Conservation (phyloP, 805 yeast species). For the Tetrapisispora fleetii region DNA sequence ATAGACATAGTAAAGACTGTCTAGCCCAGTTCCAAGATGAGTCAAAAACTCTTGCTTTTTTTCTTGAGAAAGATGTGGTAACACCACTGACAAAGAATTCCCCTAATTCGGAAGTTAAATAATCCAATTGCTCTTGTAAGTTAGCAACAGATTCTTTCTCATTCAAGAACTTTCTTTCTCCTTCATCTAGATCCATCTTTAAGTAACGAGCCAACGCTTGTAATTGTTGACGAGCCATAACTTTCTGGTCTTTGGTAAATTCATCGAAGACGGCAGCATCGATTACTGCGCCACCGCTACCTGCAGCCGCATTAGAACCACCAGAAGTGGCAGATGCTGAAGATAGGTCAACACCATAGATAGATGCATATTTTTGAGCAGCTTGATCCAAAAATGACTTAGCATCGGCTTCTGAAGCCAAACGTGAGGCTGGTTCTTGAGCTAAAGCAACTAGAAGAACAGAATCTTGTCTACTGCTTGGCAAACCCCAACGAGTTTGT, state of each 20-base stretch:
- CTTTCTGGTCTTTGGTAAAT: conserved; percentile 39
- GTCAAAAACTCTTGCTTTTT: conserved; percentile 93
- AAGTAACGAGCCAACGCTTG: conserved; percentile 92
- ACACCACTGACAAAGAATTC: conserved; percentile 91
- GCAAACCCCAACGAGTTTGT: conserved; percentile 87
- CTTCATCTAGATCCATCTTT: conserved; percentile 83
- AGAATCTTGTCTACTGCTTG: conserved; percentile 88
- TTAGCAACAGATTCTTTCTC: conserved; percentile 72
- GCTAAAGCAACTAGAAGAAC: conserved; percentile 75
- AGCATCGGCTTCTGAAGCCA: conserved; percentile 81
- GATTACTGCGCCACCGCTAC: conserved; percentile 75
- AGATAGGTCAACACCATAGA: conserved; percentile 67
- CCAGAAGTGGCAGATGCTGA: conserved; percentile 52
- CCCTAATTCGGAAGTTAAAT: conserved; percentile 66
- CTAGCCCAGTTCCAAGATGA: conserved; percentile 99
- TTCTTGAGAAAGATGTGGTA: conserved; percentile 77
- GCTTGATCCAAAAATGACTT: conserved; percentile 74
- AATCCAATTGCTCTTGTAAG: conserved; percentile 83
- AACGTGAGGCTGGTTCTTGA: conserved; percentile 83
- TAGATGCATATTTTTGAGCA: conserved; percentile 77
- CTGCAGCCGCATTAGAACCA: conserved; percentile 44
- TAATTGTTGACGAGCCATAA: conserved; percentile 46
- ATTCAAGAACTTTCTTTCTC: conserved; percentile 72
- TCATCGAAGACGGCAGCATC: conserved; percentile 93
- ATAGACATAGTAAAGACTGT: conserved; percentile 89